Base-by-base conservation (phyloP, 129 eudicot genomes). In the Artemisia annua region DNA sequence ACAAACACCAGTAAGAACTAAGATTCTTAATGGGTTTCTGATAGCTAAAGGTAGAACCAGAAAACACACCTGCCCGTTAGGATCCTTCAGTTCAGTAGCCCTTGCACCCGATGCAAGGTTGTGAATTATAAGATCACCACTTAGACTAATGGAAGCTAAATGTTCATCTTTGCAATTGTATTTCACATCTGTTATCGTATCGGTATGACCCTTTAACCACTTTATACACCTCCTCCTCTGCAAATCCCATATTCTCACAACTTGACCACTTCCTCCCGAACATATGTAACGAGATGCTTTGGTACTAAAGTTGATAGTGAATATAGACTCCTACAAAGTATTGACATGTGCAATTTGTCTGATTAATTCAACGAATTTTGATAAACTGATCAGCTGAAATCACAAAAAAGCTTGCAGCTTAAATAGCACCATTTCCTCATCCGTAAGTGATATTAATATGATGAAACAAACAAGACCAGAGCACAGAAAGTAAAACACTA, bases 151-250 rank as follows among this genome's bases (percentile, higher is more conserved):
- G 70, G 97, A 94, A 64, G 99, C 99, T 75, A 94, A 70, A 82
- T 94, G 99, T 62, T 94, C 99, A 70, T 94, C 99, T 82, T 85
- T 90, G 85, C 96, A 90, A 74, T 94, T 94, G 82, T 94, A 94
- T 80, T 84, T 80, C 63, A 83, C 88, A 70, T 93, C 97, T 50
- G 93, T 90, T 55, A 94, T 90, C 19, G 97, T 79, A 80, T 85
- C 94, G n/a, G 87, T 85, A 80, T 94, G 99, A 72, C 99, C 99
- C 78, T 73, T 94, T 79, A 94, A 81, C 97, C 98, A 87, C 86
- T 94, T 94, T 68, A 94, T 87, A 71, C 98, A 90, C 58, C 93
- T 93, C 69, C 86, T 86, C 67, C 87, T 91, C 85, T 94, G 99
- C 80, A 94, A 76, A 80, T 94, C 99, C 99, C 99, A 94, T 77